Evolutionary conservation across 2,329 filamentous ascomycete genomes (phyloP).

Genomic region (Aureobasidium mangrovei): DNA sequence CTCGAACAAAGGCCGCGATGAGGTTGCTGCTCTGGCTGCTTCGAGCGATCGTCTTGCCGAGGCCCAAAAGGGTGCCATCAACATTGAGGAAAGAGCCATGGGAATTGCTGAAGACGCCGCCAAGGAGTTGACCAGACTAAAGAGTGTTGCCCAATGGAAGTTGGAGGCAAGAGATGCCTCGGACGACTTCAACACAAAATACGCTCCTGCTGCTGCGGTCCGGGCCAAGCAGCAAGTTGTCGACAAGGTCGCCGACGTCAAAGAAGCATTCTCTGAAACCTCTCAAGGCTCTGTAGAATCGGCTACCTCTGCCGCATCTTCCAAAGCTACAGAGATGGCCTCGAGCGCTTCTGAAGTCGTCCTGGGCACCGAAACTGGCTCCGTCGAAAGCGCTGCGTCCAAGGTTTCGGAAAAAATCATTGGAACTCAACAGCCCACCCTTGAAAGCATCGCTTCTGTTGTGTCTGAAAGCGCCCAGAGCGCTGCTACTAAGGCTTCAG

Average conservation of each 20-base stretch:
- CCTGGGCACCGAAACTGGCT: conserved; percentile 33
- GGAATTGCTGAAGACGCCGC: conserved; percentile 67
- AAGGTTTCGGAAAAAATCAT: conserved; percentile 43
- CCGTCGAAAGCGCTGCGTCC: conserved; percentile 44
- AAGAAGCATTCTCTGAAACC: conserved; percentile 28
- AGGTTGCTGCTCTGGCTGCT: conserved; percentile 68
- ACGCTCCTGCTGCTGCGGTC: conserved; percentile 48
- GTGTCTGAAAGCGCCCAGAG: conserved; percentile 20
- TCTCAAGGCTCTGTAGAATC: conserved; percentile 30
- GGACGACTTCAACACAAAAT: conserved; percentile 68
- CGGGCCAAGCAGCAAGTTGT: conserved; percentile 35
- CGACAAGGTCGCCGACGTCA: conserved; percentile 23
- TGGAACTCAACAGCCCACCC: conserved; percentile 4
- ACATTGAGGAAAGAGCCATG: conserved; percentile 74
- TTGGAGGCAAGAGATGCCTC: conserved; percentile 63
- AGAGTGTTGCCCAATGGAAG: conserved; percentile 80
- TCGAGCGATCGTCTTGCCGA: conserved; percentile 61
- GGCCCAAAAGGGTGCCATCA: conserved; percentile 58
- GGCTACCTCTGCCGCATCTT: conserved; percentile 24
- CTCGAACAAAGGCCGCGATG: conserved; percentile 74
- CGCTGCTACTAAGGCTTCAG: not conserved
- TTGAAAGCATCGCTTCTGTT: conserved; percentile 15
- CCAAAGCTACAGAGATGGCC: conserved; percentile 17
- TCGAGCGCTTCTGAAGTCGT: conserved; percentile 26
- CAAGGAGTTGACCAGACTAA: conserved; percentile 68